A percentile compares a stretch with the other conserved stretches of the same genome.
Conservation (phyloP, 768 basidiomycete genomes). For the Tylopilus subfusipes region DNA sequence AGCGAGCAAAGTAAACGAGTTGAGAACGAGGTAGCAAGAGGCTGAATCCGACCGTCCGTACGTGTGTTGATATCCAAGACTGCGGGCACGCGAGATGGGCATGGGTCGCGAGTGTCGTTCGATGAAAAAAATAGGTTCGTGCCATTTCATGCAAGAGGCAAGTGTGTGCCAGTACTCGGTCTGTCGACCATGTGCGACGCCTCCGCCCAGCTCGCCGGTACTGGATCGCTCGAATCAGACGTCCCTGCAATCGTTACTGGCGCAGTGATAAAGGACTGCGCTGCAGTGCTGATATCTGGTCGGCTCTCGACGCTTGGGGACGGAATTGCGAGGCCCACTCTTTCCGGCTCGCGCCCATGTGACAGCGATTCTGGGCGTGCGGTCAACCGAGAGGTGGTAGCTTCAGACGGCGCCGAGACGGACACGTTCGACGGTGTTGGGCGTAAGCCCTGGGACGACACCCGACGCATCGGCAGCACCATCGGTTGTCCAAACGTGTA, state of each 20-base stretch:
- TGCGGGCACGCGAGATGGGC: not conserved
- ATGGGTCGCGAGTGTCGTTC: not conserved
- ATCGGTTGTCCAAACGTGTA: slow-evolving; percentile 71
- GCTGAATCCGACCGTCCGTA: slow-evolving; percentile 12
- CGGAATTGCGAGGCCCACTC: slow-evolving; percentile 27
- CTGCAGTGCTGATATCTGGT: slow-evolving; percentile 66
- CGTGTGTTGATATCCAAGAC: slow-evolving; percentile 12
- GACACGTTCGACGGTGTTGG: slow-evolving; percentile 18
- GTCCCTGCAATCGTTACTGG: slow-evolving; percentile 55
- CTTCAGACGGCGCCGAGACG: slow-evolving; percentile 24
- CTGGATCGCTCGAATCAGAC: slow-evolving; percentile 49
- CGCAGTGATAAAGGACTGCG: slow-evolving; percentile 65
- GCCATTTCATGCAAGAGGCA: slow-evolving; percentile 38
- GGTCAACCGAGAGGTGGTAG: slow-evolving; percentile 24
- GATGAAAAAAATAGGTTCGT: not conserved
- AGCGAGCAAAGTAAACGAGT: not conserved
- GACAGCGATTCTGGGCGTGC: slow-evolving; percentile 14
- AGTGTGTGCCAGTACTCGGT: slow-evolving; percentile 33
- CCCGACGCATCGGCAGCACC: slow-evolving; percentile 28
- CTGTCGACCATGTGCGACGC: slow-evolving; percentile 43
- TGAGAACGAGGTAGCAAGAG: not conserved
- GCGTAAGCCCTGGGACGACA: slow-evolving; percentile 20
- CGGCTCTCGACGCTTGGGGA: slow-evolving; percentile 37
- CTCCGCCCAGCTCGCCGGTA: slow-evolving; percentile 48
- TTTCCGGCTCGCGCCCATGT: slow-evolving; percentile 17